phyloP scores from a whole-genome alignment of 768 basidiomycete species.

The Pholiota conissans region DNA sequence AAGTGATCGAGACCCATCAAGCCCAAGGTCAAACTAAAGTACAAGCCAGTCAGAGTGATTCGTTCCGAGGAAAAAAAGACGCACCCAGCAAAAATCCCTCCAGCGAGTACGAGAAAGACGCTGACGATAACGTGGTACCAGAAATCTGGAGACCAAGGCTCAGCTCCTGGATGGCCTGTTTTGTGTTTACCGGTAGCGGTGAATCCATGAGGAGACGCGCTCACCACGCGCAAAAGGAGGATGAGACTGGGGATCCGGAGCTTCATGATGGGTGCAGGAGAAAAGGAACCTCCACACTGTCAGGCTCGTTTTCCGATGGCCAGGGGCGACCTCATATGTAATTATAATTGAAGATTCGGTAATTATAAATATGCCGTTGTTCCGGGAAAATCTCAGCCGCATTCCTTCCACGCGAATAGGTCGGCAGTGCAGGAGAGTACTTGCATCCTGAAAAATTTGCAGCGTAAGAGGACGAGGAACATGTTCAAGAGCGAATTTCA shows the following conservation, averaged over 20 bases:
- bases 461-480: no score
- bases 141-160: constrained; percentile 62
- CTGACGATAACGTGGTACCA: constrained; percentile 74
- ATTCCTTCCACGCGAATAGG: no score
- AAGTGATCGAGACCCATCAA: constrained; percentile 94
- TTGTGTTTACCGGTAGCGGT: constrained; percentile 16
- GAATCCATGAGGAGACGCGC: constrained; percentile 16
- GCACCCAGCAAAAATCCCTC: constrained; percentile 93
- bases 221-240: constrained; percentile 15
- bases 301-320: background rate
- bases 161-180: constrained; percentile 26
- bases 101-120: constrained; percentile 69
- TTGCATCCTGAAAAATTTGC: no score
- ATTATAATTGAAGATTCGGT: no score
- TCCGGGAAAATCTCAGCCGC: no score
- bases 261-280: constrained; percentile 14
- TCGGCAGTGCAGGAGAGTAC: no score
- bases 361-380: no score
- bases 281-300: background rate
- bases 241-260: constrained; percentile 19
- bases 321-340: background rate
- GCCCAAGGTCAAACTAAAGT: constrained; percentile 76
- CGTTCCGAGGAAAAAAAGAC: constrained; percentile 16
- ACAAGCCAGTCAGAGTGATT: background rate
- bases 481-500: no score